Conservation (phyloP, 176 grass and related monocot genomes). For the Pharus latifolius region DNA sequence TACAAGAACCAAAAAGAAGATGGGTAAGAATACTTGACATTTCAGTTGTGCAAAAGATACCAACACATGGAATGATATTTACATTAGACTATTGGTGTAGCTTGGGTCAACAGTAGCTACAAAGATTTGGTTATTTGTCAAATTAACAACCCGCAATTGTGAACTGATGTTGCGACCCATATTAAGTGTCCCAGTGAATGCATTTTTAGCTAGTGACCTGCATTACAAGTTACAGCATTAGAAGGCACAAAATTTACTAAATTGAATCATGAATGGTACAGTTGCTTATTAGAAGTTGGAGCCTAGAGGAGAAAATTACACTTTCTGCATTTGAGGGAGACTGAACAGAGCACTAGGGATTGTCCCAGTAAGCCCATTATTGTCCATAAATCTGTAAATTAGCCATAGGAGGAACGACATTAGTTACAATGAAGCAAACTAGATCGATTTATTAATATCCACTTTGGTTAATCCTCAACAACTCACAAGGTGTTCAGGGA, state of each 20-base stretch:
- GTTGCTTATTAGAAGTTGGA: neutral
- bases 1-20: neutral
- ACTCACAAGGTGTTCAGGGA: constrained; percentile 47
- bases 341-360: constrained; percentile 43
- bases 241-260: neutral
- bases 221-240: neutral
- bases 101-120: neutral
- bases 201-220: constrained; percentile 47
- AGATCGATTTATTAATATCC: neutral
- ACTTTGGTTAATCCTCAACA: neutral
- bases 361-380: constrained; percentile 30
- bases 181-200: constrained; percentile 21
- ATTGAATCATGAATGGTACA: neutral
- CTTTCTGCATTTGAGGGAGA: constrained; percentile 41
- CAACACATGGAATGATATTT: constrained; percentile 1
- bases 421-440: neutral
- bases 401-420: neutral
- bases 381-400: constrained; percentile 39
- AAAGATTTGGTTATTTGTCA: constrained; percentile 39
- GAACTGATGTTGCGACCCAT: constrained; percentile 24
- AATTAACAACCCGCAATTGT: constrained; percentile 36
- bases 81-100: constrained; percentile 47
- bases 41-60: neutral
- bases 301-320: constrained; percentile 35
- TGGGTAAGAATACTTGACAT: neutral